Conservation (phyloP, 805 yeast species). For the Schizosaccharomyces cryophilus region DNA sequence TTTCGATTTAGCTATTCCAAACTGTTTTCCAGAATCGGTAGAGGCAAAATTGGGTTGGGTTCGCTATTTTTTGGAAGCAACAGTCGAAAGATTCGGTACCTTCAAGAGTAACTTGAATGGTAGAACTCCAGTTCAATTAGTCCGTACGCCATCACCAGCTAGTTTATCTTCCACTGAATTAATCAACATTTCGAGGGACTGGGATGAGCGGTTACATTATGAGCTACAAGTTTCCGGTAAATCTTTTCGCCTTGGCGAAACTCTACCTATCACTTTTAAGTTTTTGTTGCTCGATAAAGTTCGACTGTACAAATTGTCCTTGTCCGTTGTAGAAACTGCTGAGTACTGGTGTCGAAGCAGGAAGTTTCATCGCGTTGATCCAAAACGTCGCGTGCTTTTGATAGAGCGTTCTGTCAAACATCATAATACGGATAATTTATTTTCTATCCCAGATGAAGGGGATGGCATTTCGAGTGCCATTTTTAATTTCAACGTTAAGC, state of each 20-base stretch:
- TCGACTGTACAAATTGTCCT: constrained; percentile 60
- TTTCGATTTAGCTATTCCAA: constrained; percentile 69
- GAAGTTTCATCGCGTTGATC: constrained; percentile 80
- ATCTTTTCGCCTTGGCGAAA: constrained; percentile 60
- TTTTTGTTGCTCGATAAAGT: constrained; percentile 74
- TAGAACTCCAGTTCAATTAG: constrained; percentile 33
- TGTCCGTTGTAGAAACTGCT: constrained; percentile 66
- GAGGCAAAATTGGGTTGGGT: constrained; percentile 64
- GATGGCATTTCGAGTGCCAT: constrained; percentile 26
- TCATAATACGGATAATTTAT: constrained; percentile 18
- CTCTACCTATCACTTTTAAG: constrained; percentile 60
- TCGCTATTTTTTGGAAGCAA: constrained; percentile 40
- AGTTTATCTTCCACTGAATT: constrained; percentile 83
- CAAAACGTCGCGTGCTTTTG: constrained; percentile 53
- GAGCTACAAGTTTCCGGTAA: constrained; percentile 82
- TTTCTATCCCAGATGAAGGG: constrained; percentile 17
- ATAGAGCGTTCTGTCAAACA: constrained; percentile 49
- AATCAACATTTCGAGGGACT: constrained; percentile 63
- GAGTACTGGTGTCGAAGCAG: constrained; percentile 74
- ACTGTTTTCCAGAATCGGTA: constrained; percentile 60
- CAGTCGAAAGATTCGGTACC: constrained; percentile 55
- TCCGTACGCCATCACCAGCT: constrained; percentile 53
- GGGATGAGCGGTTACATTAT: constrained; percentile 82
- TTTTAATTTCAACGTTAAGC: constrained; percentile 62
- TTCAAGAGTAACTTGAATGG: constrained; percentile 58